Base-by-base conservation (phyloP, 2,329 filamentous ascomycete genomes). In the Colletotrichum sp. region DNA sequence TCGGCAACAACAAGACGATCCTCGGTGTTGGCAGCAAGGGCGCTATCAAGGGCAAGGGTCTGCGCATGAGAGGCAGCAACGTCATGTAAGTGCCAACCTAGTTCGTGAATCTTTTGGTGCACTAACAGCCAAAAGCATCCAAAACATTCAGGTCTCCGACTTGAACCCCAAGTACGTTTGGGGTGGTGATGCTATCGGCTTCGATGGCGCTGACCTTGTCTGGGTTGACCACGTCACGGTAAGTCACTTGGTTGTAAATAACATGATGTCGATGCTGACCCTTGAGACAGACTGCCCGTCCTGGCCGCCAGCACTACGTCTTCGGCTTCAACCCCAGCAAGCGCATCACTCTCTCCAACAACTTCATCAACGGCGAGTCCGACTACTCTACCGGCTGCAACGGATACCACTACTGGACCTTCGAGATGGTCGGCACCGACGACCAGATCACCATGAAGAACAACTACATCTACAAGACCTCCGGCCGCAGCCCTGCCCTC, bases 401-500 rank as follows among this genome's bases (percentile, higher is more conserved):
- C 55, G 71, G 71, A 4, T 69, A 62, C 49, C 71, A 74, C 60
- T 76, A 76, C 71, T 76, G 71, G 75, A 69, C 55, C 21, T 52
- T 74, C 18, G 71, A 70, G 28, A 65, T 76, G 64, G 59, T 70
- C 52, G 71, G 71, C 18, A 28, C 28, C n/a, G 71, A 49, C 21
- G 65, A 76, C 62, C 65, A 69, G 65, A 74, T 74, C 66, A 76
- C 75, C 75, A 70, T 76, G 57, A 70, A 69, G 69, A 78, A 79
- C 63, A 80, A 80, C 77, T 76, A 78, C 70, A 69, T 80, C 32
- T 78, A 78, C 76, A 75, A 78, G 52, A 80, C 78, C 12, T 73
- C 78, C 13, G 81, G 81, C 55, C 80, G 80, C 44, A 77, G 79
- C 59, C 81, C 80, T 6, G 80, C 81, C 7, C 78, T 82, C 2